phyloP scores from a whole-genome alignment of 139 green algal genomes.

The Chlorella ohadii region DNA sequence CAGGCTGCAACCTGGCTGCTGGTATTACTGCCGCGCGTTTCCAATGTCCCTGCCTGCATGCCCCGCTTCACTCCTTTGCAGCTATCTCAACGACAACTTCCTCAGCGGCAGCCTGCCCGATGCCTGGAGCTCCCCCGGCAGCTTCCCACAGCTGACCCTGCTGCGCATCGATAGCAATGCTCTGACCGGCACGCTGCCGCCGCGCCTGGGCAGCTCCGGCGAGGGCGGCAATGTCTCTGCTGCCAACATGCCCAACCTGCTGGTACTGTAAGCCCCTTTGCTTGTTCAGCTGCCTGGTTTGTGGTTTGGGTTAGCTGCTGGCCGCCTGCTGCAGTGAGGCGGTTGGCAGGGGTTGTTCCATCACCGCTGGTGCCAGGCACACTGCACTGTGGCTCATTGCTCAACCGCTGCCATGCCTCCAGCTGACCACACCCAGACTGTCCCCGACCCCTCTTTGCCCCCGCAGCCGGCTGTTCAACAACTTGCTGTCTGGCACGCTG shows the following conservation, averaged over 20 bases:
- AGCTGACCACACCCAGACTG: too few relatives aligned
- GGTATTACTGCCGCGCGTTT: too few relatives aligned
- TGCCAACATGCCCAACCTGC: conserved; percentile 16
- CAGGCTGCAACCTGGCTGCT: too few relatives aligned
- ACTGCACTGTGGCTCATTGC: too few relatives aligned
- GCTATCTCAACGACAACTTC: conserved; percentile 31
- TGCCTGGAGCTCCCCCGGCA: background rate
- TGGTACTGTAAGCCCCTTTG: background rate
- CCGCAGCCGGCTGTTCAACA: conserved; percentile 20
- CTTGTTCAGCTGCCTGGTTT: background rate
- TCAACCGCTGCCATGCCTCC: too few relatives aligned
- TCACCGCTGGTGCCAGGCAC: too few relatives aligned
- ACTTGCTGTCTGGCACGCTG: conserved; percentile 24
- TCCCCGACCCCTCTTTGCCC: background rate
- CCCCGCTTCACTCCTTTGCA: background rate
- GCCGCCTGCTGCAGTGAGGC: too few relatives aligned
- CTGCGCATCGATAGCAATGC: conserved; percentile 31
- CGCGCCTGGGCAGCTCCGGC: background rate
- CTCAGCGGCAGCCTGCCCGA: conserved; percentile 16
- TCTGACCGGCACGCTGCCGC: conserved; percentile 18
- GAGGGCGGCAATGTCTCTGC: too few relatives aligned
- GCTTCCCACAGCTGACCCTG: conserved; percentile 24
- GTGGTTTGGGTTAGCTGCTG: too few relatives aligned
- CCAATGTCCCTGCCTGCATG: background rate
- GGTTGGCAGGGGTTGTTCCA: too few relatives aligned